phyloP scores from a whole-genome alignment of 2,329 filamentous ascomycete genomes.

The Pleomassaria siparia region DNA sequence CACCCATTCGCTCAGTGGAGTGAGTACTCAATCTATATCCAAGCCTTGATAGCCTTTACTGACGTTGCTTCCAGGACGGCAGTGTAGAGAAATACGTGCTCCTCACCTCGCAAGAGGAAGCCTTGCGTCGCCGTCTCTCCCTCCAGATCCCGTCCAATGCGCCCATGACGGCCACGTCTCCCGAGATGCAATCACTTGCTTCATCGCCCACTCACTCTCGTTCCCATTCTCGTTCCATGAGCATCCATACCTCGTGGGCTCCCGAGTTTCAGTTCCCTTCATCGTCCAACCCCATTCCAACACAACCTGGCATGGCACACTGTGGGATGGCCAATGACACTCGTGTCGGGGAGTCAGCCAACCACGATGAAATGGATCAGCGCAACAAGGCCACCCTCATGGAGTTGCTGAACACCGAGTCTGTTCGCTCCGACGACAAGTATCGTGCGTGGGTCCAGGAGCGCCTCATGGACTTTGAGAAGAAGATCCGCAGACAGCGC shows the following conservation, averaged over 20 bases:
- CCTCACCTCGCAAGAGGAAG: conserved; percentile 45
- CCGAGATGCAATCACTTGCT: conserved; percentile 37
- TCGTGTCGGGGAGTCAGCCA: conserved; percentile 46
- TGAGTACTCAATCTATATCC: conserved; percentile 3
- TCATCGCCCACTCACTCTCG: conserved; percentile 33
- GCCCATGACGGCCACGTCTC: conserved; percentile 38
- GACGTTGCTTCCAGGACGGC: conserved; percentile 17
- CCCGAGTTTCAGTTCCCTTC: conserved; percentile 21
- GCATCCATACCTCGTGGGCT: conserved; percentile 15
- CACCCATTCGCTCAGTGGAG: conserved; percentile 1
- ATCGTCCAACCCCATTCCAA: conserved; percentile 26
- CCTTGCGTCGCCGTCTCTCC: conserved; percentile 43
- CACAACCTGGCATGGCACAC: conserved; percentile 17
- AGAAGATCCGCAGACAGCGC: conserved; percentile 49
- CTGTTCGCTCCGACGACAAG: conserved; percentile 49
- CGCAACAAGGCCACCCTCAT: conserved; percentile 58
- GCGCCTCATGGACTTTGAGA: conserved; percentile 56
- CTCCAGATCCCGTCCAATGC: conserved; percentile 36
- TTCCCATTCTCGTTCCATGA: no score
- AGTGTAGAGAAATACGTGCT: conserved; percentile 45
- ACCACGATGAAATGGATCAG: conserved; percentile 53
- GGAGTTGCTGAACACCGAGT: conserved; percentile 56
- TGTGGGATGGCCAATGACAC: conserved; percentile 27
- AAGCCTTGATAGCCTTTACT: not conserved
- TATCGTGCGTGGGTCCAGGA: conserved; percentile 54